phyloP scores from a whole-genome alignment of 768 basidiomycete genomes.

The Pilatotrama ljubarskyi region DNA sequence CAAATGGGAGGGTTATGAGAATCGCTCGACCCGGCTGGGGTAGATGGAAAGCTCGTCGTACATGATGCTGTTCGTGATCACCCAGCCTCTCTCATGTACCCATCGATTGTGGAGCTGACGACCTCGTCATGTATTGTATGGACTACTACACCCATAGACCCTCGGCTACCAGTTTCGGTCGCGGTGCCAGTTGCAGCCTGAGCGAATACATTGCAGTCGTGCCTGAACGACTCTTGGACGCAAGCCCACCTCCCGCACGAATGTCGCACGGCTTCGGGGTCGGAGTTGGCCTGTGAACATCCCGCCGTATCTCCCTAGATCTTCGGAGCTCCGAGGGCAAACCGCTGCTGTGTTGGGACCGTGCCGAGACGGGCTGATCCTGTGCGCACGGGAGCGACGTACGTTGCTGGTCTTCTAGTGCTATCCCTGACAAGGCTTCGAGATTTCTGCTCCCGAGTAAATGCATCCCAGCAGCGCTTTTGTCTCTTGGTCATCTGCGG shows the following conservation, averaged over 20 bases:
- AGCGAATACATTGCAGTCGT: too few relatives aligned
- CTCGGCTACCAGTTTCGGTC: too few relatives aligned
- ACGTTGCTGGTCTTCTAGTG: background rate
- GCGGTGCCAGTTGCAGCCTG: too few relatives aligned
- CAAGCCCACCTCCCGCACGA: background rate
- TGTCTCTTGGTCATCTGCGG: too few relatives aligned
- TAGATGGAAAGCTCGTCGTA: slow-evolving; percentile 9
- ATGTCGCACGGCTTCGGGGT: background rate
- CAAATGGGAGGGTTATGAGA: slow-evolving; percentile 71
- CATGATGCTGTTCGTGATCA: background rate
- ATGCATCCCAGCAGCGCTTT: background rate
- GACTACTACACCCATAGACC: too few relatives aligned
- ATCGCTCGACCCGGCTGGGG: slow-evolving; percentile 40
- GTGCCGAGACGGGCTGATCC: background rate
- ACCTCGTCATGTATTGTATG: too few relatives aligned
- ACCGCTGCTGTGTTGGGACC: background rate
- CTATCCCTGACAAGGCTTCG: background rate
- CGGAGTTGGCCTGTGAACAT: background rate
- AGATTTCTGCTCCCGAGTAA: background rate
- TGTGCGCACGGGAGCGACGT: background rate
- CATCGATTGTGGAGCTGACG: too few relatives aligned
- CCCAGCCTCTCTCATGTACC: too few relatives aligned
- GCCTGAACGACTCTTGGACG: too few relatives aligned
- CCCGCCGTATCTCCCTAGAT: background rate
- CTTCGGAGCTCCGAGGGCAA: slow-evolving; percentile 5